Evolutionary conservation across 1,139 yeast genomes (phyloP), one percentile per base, ranked within the genome.

Genomic region (Saccharomyces hybrid): DNA sequence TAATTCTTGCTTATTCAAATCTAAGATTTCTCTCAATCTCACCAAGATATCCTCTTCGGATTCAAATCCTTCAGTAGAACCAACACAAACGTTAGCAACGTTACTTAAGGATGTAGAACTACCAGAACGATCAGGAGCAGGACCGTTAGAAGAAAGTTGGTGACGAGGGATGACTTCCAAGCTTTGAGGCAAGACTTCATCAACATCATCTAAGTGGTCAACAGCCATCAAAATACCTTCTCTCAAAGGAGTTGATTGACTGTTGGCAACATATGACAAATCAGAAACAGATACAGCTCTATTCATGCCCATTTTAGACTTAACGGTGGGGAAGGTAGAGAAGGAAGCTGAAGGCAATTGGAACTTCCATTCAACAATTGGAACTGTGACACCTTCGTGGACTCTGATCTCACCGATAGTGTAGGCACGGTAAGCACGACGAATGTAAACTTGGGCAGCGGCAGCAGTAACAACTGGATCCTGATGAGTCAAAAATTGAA

Each of bases 401-500:
- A 88, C 88, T 54, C 77, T 74, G 55, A 93, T 80, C 57, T 84
- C 85, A 55, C 89, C 87, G 60, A 93, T 84, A 46, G 90, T 85
- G 73, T 95, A 95, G 47, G 98, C 98, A 69, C 98, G 84, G 77
- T 91, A 93, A 51, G 98, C 96, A 71, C 99, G 87, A 73, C 99
- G 86, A 56, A 91, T 85, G 72, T 93, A 93, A 55, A 93, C 96
- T 73, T 93, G 98, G 50, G 96, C 89, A 47, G 99, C 98, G 42
- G 99, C 98, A 65, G 93, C 81, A 4, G 95, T 87, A 58, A 93
- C 95, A 80, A 89, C 88, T 52, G 88, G 88, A 67, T 95, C 98
- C 25, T 79, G 67, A 63, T 89, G 88, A 53, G 82, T 82, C 73
- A 93, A 82, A 73, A 95, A 93, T 74, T 89, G 97, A 41, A 95